Evolutionary conservation across 1,284 basidiomycete species (phyloP), one percentile per base, ranked within the genome.

Genomic region (Microstroma glucosiphilum): DNA sequence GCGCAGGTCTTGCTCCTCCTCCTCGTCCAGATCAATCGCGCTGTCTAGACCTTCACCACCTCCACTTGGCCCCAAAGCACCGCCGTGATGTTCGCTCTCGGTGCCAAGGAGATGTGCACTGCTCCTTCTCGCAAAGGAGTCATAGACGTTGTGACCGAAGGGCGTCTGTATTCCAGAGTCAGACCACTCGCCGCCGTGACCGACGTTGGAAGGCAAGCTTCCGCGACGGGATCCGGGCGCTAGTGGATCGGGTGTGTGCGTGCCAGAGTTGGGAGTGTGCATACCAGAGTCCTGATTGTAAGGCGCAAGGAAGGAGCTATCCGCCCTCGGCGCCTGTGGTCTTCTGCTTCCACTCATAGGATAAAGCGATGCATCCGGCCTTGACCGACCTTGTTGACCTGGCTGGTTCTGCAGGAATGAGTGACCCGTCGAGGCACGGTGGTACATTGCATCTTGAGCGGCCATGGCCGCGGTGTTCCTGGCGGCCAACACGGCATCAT

Each of bases 1-100:
- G 23, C 82, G 82, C 67, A 90, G 82, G 66, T 91, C 89, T 12
- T 82, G 80, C 68, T 86, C 83, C 76, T 92, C 90, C 56, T 83
- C 81, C 48, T 84, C 83, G 66, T 87, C 86, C 60, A 90, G 80
- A 73, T 85, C 83, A 19, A 60, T 63, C n/a, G 60, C 59, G 13
- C 19, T 48, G 48, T 62, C 61, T 6, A 49, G 19, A 21, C 37
- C 25, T 57, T 15, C 25, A 57, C 17, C 13, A 6, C 21, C 56
- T 6, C 56, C 30, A 37, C 9, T 37, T 4, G 4, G 30, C 30
- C 30, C 30, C 19, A 7, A 8, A 2, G n/a, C 54, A 37, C 17
- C 6, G 30, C 54, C 54, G 30, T 37, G 30, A 9, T 37, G 48
- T 4, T 25, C 48, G 19, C 23, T 19, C 54, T 23, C 17, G 30